A percentile compares a stretch with the other conserved stretches of the same genome.
phyloP scores from a whole-genome alignment of 768 basidiomycete genomes.

The Russula sp. region DNA sequence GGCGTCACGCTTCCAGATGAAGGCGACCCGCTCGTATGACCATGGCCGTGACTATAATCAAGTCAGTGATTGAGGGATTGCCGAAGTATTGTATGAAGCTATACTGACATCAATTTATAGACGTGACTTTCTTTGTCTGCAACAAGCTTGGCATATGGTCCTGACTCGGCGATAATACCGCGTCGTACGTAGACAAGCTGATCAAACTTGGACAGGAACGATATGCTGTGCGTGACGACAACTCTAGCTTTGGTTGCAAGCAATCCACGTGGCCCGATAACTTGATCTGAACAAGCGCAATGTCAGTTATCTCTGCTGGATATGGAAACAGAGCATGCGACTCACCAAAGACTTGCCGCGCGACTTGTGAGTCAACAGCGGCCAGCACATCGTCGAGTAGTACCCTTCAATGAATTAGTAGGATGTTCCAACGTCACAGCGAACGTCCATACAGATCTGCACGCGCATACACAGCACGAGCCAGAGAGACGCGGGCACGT shows the following conservation, averaged over 20 bases:
- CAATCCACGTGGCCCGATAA: constrained; percentile 80
- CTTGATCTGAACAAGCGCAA: constrained; percentile 51
- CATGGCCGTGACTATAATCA: constrained; percentile 19
- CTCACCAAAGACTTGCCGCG: constrained; percentile 75
- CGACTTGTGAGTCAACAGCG: constrained; percentile 82
- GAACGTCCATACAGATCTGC: constrained; percentile 65
- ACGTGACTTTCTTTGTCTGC: constrained; percentile 58
- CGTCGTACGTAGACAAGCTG: constrained; percentile 68
- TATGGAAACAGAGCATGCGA: background rate
- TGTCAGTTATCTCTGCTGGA: background rate
- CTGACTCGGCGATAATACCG: constrained; percentile 76
- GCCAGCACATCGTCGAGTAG: constrained; percentile 89
- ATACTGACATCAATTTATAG: constrained; percentile 65
- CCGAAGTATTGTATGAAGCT: background rate
- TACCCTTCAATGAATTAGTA: constrained; percentile 37
- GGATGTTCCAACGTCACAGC: background rate
- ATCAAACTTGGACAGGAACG: constrained; percentile 77
- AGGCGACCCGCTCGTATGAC: constrained; percentile 10
- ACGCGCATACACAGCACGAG: constrained; percentile 85
- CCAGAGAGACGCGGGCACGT: constrained; percentile 75
- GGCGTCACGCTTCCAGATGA: constrained; percentile 27
- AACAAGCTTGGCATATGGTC: constrained; percentile 56
- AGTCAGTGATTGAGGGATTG: background rate
- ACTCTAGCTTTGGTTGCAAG: constrained; percentile 79
- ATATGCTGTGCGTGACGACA: constrained; percentile 80